Conservation (phyloP, 192 early-diverging fungal genomes). For the Backusella morwellensis region DNA sequence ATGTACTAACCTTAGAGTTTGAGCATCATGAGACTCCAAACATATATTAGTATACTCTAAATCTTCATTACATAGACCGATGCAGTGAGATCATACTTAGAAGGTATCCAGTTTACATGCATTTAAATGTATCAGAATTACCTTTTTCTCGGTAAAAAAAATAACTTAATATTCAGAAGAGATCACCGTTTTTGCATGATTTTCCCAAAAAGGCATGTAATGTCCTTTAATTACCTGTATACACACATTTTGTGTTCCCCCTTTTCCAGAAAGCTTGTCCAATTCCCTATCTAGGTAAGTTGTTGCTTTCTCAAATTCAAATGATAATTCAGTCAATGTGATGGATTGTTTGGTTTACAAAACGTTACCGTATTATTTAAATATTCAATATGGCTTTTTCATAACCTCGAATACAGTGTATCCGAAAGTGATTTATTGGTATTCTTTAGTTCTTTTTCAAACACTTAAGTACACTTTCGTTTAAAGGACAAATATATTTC, state of each 20-base stretch:
- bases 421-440: slow-evolving; percentile 85
- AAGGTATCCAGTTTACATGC: slow-evolving; percentile 24
- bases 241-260: slow-evolving; percentile 64
- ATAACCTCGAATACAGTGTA: slow-evolving; percentile 76
- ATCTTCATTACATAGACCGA: not conserved
- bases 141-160: slow-evolving; percentile 68
- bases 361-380: slow-evolving; percentile 72
- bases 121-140: slow-evolving; percentile 33
- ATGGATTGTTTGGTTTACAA: slow-evolving; percentile 78
- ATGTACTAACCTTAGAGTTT: not conserved
- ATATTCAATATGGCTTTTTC: slow-evolving; percentile 67
- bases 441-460: slow-evolving; percentile 89
- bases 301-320: slow-evolving; percentile 76
- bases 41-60: not conserved
- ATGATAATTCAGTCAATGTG: slow-evolving; percentile 72
- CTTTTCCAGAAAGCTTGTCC: slow-evolving; percentile 54
- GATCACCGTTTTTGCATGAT: slow-evolving; percentile 62
- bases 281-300: slow-evolving; percentile 78
- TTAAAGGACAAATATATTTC: not conserved
- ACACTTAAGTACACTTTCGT: slow-evolving; percentile 29
- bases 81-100: not conserved
- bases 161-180: slow-evolving; percentile 85
- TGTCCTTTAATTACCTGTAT: slow-evolving; percentile 76
- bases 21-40: not conserved
- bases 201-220: slow-evolving; percentile 84